Conservation (phyloP, 148 eudicot species). For the Rhododendron simsii region DNA sequence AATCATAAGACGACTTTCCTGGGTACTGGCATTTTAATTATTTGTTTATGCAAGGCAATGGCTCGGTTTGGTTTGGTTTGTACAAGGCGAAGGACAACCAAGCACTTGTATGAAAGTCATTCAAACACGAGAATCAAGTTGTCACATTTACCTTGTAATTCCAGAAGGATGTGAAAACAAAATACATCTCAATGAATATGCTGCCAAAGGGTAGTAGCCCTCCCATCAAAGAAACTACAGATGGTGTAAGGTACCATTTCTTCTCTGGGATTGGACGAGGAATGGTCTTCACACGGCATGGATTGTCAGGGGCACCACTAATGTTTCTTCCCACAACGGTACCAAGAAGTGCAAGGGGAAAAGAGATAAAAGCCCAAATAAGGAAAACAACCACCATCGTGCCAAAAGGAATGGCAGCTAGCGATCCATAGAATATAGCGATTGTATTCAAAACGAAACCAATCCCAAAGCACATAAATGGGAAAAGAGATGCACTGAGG, state of each 20-base stretch:
- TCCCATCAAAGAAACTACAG: constrained; percentile 69
- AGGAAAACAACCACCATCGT: constrained; percentile 75
- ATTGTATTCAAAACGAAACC: constrained; percentile 71
- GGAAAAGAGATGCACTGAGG: constrained; percentile 76
- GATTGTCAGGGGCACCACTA: constrained; percentile 83
- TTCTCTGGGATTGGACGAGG: constrained; percentile 90
- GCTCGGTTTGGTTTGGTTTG: neutral
- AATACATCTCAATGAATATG: constrained; percentile 85
- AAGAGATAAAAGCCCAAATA: constrained; percentile 78
- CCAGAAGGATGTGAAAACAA: constrained; percentile 81
- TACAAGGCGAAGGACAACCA: neutral
- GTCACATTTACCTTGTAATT: constrained; percentile 66
- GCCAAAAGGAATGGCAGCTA: constrained; percentile 88
- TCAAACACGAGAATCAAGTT: neutral
- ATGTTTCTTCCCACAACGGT: constrained; percentile 82
- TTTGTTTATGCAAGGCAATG: neutral
- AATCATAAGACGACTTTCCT: neutral
- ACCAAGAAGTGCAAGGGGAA: constrained; percentile 83
- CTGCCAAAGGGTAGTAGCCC: constrained; percentile 84
- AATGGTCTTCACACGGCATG: constrained; percentile 83
- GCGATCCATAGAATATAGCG: constrained; percentile 79
- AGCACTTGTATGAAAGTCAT: constrained; percentile 5
- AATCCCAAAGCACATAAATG: constrained; percentile 80
- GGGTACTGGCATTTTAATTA: neutral
- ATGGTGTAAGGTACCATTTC: constrained; percentile 89